Conservation (phyloP, 257 asterid genomes). For the Penstemon barbatus region DNA sequence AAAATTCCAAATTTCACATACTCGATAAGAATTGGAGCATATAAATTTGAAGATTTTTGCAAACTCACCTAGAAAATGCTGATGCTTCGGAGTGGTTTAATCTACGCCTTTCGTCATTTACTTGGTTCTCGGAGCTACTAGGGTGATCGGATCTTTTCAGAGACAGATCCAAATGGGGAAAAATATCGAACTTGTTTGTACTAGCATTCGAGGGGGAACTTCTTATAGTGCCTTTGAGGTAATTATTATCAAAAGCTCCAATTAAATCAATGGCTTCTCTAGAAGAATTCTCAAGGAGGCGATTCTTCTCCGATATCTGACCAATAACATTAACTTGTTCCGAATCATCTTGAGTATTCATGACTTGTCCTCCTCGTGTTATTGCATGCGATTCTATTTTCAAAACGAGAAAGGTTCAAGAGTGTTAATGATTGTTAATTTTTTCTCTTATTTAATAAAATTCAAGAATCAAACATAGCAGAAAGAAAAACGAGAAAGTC, state of each 20-base stretch:
- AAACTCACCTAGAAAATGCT: conserved; percentile 82
- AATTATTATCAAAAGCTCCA: conserved; percentile 66
- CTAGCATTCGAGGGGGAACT: conserved; percentile 36
- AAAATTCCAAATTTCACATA: too few relatives aligned
- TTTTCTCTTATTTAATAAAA: neutral
- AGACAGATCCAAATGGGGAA: conserved; percentile 71
- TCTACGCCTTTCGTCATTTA: conserved; percentile 44
- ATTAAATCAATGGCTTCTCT: conserved; percentile 82
- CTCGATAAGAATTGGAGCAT: neutral
- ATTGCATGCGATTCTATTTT: conserved; percentile 35
- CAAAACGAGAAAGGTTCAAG: conserved; percentile 1
- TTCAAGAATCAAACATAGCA: neutral
- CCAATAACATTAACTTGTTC: conserved; percentile 28
- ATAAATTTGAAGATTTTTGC: conserved; percentile 2
- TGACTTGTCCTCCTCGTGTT: conserved; percentile 37
- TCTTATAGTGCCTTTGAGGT: conserved; percentile 38
- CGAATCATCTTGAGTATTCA: conserved; percentile 26
- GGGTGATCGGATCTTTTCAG: conserved; percentile 57
- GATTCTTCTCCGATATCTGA: conserved; percentile 38
- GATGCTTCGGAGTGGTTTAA: conserved; percentile 90
- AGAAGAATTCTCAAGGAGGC: conserved; percentile 30
- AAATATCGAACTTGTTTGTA: conserved; percentile 47
- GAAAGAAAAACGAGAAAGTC: neutral
- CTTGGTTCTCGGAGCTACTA: conserved; percentile 47
- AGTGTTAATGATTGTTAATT: conserved; percentile 18